Base-by-base conservation (phyloP, 164 flowering plant genomes). In the Vitis cinerea region DNA sequence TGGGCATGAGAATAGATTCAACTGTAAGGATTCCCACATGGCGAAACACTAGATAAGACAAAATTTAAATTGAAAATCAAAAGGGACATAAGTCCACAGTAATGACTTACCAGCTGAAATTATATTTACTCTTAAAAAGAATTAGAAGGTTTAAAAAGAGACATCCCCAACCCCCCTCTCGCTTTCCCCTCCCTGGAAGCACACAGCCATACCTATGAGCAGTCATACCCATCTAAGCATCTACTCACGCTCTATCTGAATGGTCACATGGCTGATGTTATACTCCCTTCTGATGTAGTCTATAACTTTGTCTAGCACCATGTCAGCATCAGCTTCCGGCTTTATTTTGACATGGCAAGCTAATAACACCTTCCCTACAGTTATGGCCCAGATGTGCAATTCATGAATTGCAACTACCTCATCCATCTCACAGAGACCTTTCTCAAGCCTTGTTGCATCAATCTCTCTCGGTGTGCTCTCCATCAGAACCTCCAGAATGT, bases 391-490 rank as follows among this genome's bases (percentile, higher is more conserved):
- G 3, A 93, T 89, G 67, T 92, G 98, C 68, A 92, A 77, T 65
- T 92, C 98, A 68, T 92, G 98, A 50, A 92, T 64, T 0, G 97
- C 96, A 71, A 89, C 84, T 15, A 92, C 96, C 63, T 87, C 97
- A 1, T 88, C 93, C 85, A 92, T 85, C 81, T 87, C 94, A 61
- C 91, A 89, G 2, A 92, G 80, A 17, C 92, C 98, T 73, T 84
- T 81, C 77, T 91, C 93, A 2, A 93, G 88, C 78, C 73, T 84
- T 0, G 90, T 89, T 2, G 93, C 94, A 68, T 93, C 98, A 61
- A 93, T 89, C 77, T 93, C 97, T 64, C 98, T 79, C 0, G 98
- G 98, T 0, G 98, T 92, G 82, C 93, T 90, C 84, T 92, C 97
- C 98, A 92, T 91, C 61, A 92, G 82, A 29, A 92, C 97, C 71